Evolutionary conservation across 768 basidiomycete species (phyloP).

Genomic region (Cystofilobasidium macerans): DNA sequence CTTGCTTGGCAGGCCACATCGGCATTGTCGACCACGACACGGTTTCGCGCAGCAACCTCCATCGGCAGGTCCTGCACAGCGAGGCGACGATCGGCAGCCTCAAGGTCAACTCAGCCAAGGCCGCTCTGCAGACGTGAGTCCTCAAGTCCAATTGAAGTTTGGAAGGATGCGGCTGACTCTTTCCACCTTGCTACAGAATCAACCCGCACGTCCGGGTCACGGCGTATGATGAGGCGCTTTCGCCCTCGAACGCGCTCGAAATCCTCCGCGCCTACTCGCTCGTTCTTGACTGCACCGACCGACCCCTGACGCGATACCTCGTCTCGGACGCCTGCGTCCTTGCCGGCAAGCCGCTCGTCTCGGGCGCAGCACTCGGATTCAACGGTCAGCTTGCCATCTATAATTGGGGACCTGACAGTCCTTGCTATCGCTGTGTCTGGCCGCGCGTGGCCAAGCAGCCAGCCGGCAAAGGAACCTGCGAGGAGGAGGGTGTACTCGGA

Average conservation of each 20-base stretch:
- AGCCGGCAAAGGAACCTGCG: constrained; percentile 53
- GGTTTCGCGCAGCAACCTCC: constrained; percentile 80
- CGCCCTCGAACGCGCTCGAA: constrained; percentile 45
- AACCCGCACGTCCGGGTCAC: constrained; percentile 61
- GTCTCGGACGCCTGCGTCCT: constrained; percentile 73
- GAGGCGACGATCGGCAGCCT: constrained; percentile 57
- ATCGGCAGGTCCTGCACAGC: constrained; percentile 82
- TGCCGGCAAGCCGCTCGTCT: constrained; percentile 70
- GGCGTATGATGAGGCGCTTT: constrained; percentile 47
- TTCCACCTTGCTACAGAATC: constrained; percentile 46
- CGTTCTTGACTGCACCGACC: constrained; percentile 89
- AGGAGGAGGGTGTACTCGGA: constrained; percentile 78
- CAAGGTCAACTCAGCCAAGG: constrained; percentile 73
- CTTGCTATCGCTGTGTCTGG: constrained; percentile 91
- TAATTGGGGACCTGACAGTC: constrained; percentile 51
- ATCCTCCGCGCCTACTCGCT: constrained; percentile 58
- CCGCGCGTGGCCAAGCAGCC: constrained; percentile 50
- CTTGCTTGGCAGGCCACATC: constrained; percentile 51
- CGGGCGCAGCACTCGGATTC: constrained; percentile 65
- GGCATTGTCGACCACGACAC: constrained; percentile 79
- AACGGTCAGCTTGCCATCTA: constrained; percentile 45
- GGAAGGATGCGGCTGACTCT: too few relatives aligned
- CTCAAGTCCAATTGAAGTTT: neutral
- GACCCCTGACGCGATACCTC: constrained; percentile 80
- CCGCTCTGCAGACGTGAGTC: constrained; percentile 54